Conservation (phyloP, 2,329 filamentous ascomycete genomes). For the Teratosphaeriaceae sp. region DNA sequence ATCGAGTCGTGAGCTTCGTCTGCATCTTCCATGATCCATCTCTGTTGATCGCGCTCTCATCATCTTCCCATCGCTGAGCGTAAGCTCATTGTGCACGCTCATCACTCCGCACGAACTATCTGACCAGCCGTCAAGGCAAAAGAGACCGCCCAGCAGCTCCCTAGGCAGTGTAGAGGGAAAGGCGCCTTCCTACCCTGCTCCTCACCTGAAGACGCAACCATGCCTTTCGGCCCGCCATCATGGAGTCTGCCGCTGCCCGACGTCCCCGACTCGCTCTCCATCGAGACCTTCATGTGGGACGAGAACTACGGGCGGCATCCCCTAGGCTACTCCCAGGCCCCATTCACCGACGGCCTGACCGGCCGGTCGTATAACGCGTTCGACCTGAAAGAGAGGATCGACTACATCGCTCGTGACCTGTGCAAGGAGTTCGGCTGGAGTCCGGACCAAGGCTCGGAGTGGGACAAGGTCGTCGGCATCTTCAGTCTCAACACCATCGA, state of each 20-base stretch:
- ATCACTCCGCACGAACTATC: too few relatives aligned
- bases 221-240: conserved; percentile 54
- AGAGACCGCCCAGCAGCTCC: too few relatives aligned
- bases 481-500: conserved; percentile 84
- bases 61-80: too few relatives aligned
- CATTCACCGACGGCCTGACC: conserved; percentile 70
- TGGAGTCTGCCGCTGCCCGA: conserved; percentile 59
- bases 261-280: conserved; percentile 65
- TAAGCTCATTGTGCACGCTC: too few relatives aligned
- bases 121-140: too few relatives aligned
- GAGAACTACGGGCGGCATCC: conserved; percentile 63
- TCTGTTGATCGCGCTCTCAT: too few relatives aligned
- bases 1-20: neutral
- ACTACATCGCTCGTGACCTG: conserved; percentile 61
- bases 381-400: conserved; percentile 60
- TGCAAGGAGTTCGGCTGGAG: conserved; percentile 65
- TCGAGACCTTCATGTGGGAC: conserved; percentile 70
- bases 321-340: conserved; percentile 56
- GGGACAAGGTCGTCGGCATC: conserved; percentile 71
- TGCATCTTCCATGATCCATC: too few relatives aligned
- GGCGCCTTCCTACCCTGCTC: too few relatives aligned
- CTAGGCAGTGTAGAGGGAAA: too few relatives aligned
- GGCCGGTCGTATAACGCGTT: conserved; percentile 53
- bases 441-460: conserved; percentile 65
- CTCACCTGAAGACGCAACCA: conserved; percentile 24